Evolutionary conservation across 352 stramenopile species (phyloP).

Genomic region (Phytopythium delawarense): DNA sequence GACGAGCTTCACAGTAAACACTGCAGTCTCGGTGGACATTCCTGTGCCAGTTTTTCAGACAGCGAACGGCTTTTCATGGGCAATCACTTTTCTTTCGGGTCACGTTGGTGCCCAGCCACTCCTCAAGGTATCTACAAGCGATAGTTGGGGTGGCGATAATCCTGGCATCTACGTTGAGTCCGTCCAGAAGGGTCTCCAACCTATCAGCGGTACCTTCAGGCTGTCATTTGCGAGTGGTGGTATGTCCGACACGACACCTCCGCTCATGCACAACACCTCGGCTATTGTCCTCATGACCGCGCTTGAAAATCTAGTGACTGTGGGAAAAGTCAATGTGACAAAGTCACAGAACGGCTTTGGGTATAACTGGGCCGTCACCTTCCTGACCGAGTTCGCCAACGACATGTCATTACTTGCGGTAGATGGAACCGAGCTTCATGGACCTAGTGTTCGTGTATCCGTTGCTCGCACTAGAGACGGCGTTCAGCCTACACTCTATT

Average conservation of each 20-base stretch:
- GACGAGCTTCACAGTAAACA: constrained; percentile 18
- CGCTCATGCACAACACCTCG: constrained; percentile 87
- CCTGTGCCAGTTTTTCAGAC: constrained; percentile 63
- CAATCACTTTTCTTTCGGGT: constrained; percentile 68
- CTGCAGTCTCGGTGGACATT: constrained; percentile 15
- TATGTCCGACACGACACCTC: constrained; percentile 81
- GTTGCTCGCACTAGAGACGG: constrained; percentile 68
- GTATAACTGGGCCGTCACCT: constrained; percentile 95
- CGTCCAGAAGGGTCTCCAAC: constrained; percentile 82
- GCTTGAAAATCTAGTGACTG: constrained; percentile 85
- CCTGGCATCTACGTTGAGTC: constrained; percentile 79
- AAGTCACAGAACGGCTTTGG: constrained; percentile 91
- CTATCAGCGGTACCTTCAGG: constrained; percentile 91
- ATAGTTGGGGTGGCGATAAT: constrained; percentile 94
- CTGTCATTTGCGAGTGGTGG: constrained; percentile 60
- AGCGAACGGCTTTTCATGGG: constrained; percentile 69
- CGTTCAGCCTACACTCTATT: constrained; percentile 74
- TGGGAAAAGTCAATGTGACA: constrained; percentile 88
- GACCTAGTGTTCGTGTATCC: constrained; percentile 82
- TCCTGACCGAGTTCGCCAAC: constrained; percentile 81
- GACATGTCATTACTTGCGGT: constrained; percentile 84
- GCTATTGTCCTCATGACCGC: constrained; percentile 75
- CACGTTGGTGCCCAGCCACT: constrained; percentile 84
- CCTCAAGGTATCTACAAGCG: constrained; percentile 78
- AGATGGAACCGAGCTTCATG: constrained; percentile 90